Evolutionary conservation across 768 basidiomycete genomes (phyloP).

Genomic region (Trametes villosa): DNA sequence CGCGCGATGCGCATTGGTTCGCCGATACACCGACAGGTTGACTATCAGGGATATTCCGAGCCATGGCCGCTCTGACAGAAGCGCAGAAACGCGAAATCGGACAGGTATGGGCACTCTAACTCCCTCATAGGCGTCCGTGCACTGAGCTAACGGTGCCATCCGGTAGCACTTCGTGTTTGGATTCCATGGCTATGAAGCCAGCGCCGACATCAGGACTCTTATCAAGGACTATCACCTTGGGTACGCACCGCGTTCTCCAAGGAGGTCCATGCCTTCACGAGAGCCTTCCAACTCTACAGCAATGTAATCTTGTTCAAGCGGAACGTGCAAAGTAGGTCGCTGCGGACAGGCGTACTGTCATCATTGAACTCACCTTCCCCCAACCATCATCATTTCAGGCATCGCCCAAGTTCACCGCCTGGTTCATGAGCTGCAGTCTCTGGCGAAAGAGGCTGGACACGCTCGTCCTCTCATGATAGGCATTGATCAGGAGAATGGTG

Average conservation of each 20-base stretch:
- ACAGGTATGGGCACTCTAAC: slow-evolving; percentile 23
- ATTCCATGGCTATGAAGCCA: slow-evolving; percentile 61
- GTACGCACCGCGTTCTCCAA: slow-evolving; percentile 22
- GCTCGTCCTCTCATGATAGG: slow-evolving; percentile 62
- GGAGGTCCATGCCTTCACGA: background rate
- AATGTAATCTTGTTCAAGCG: slow-evolving; percentile 72
- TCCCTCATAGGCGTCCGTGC: background rate
- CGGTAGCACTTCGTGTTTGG: slow-evolving; percentile 72
- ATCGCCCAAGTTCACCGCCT: slow-evolving; percentile 54
- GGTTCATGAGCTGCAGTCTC: slow-evolving; percentile 51
- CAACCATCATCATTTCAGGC: slow-evolving; percentile 38
- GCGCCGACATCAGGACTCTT: slow-evolving; percentile 55
- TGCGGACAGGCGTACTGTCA: background rate
- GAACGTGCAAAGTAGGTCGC: slow-evolving; percentile 56
- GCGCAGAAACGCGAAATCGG: slow-evolving; percentile 35
- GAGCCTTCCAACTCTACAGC: slow-evolving; percentile 23
- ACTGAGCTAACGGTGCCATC: background rate
- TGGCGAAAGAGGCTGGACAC: slow-evolving; percentile 64
- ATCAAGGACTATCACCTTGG: slow-evolving; percentile 68
- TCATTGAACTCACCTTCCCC: background rate
- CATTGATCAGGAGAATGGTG: slow-evolving; percentile 79
- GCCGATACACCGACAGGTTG: too few species aligned
- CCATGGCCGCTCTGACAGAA: slow-evolving; percentile 25
- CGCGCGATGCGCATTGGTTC: too few species aligned
- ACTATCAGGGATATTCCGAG: background rate